Base-by-base conservation (phyloP, 768 basidiomycete genomes). In the Tylopilus sp. region DNA sequence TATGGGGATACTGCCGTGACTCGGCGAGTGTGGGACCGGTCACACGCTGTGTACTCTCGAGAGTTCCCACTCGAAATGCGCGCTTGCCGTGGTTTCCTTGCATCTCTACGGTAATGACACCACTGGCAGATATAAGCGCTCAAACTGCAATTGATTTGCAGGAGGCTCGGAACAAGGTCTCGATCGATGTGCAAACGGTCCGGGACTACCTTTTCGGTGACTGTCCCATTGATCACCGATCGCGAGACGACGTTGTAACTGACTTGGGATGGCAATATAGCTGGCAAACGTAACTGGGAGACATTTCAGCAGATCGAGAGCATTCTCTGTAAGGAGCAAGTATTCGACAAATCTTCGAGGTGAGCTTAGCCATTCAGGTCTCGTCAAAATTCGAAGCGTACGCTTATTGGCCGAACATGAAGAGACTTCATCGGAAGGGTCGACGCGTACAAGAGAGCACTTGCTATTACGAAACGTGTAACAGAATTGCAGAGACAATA, bases 301-400 rank as follows among this genome's bases (percentile, higher is more conserved):
- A 74, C 63, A 36, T 78, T 76, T 33, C 54, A 73, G 22, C 69
- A 68, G 24, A 65, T 88, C 1, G 71, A 79, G 12, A 53, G 63
- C 1, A 57, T 83, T 11, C 62, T 89, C 43, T 69, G 77, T 31
- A 69, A 70, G 9, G 87, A 89, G 50, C 76, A 80, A 0, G 64
- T 75, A 14, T 87, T 88, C 48, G 78, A 85, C 64, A 86, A 85
- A 63, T 72, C 77, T 1, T 61, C 71, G 28, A 78, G 78, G 86
- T 85, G 50, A 48, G 61, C 47, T 22, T 29, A 16, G 4, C 14
- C 9, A 22, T 25, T 34, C 28, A 12, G 31, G n/a, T n/a, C n/a
- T n/a, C n/a, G n/a, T n/a, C n/a, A n/a, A n/a, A n/a, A n/a, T n/a
- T n/a, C n/a, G n/a, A n/a, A n/a, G n/a, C n/a, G n/a, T n/a, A 30